Conservation (phyloP, 2,329 filamentous ascomycete species). For the Lasiodiplodia citricola region DNA sequence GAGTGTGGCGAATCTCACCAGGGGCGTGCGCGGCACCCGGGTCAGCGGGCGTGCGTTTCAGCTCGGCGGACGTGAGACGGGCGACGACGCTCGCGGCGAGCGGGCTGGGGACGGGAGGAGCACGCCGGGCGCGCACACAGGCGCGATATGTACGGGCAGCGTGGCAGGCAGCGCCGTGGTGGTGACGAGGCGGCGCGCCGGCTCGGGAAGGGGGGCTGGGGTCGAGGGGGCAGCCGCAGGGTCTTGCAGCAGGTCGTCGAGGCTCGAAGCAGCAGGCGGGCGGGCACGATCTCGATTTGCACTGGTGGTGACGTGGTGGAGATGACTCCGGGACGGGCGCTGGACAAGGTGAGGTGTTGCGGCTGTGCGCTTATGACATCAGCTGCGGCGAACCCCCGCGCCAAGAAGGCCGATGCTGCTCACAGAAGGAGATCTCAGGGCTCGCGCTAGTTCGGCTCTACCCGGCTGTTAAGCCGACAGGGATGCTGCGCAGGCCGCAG, state of each 20-base stretch:
- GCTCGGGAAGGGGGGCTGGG: not conserved
- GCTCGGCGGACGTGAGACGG: not conserved
- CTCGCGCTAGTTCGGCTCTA: constrained; percentile 24
- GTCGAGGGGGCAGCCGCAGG: not conserved
- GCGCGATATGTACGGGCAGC: constrained; percentile 7
- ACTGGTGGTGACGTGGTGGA: not conserved
- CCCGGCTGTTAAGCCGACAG: constrained; percentile 18
- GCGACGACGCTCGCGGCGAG: not conserved
- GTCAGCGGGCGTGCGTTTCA: constrained; percentile 12
- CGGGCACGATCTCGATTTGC: not conserved
- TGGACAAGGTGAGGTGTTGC: constrained; percentile 13
- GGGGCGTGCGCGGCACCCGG: constrained; percentile 9
- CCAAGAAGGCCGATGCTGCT: constrained; percentile 24
- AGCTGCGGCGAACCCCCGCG: not conserved
- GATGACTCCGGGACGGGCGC: not conserved
- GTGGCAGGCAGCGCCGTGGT: not conserved
- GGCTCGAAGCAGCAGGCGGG: not conserved
- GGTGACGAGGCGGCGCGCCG: constrained; percentile 5
- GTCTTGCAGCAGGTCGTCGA: not conserved
- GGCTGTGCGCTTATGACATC: constrained; percentile 16
- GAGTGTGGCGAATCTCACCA: constrained; percentile 19
- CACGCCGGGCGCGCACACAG: not conserved
- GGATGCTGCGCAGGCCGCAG: not conserved
- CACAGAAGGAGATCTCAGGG: constrained; percentile 24
- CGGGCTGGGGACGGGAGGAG: not conserved